phyloP scores from a whole-genome alignment of 345 rosid genomes.

The Gossypioides kirkii region DNA sequence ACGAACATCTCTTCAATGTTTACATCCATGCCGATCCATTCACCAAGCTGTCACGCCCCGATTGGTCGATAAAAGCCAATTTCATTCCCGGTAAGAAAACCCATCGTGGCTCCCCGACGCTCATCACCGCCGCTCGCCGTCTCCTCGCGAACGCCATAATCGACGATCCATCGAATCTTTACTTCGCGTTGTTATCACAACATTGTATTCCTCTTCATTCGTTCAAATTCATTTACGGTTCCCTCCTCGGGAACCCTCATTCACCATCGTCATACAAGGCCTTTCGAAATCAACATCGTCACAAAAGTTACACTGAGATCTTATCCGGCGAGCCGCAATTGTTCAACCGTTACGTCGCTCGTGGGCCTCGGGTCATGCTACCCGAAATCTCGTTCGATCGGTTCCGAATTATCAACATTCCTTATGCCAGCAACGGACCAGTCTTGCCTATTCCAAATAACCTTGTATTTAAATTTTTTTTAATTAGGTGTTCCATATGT shows the following conservation, averaged over 20 bases:
- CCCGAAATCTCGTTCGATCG: slow-evolving; percentile 56
- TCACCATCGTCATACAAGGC: slow-evolving; percentile 15
- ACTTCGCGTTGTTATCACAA: slow-evolving; percentile 78
- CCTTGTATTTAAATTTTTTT: too few relatives aligned
- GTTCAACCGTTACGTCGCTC: slow-evolving; percentile 51
- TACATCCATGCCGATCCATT: slow-evolving; percentile 80
- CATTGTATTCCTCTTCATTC: slow-evolving; percentile 86
- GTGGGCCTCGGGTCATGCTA: slow-evolving; percentile 55
- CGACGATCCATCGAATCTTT: slow-evolving; percentile 72
- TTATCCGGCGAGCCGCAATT: slow-evolving; percentile 56
- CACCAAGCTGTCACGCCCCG: slow-evolving; percentile 19
- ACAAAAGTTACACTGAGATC: slow-evolving; percentile 67
- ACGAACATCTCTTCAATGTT: slow-evolving; percentile 50
- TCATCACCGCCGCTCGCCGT: slow-evolving; percentile 72
- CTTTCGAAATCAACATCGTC: slow-evolving; percentile 30
- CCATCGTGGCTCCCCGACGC: slow-evolving; percentile 57
- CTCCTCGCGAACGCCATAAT: slow-evolving; percentile 68
- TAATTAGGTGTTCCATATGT: too few relatives aligned
- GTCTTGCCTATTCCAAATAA: too few relatives aligned
- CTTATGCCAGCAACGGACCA: too few relatives aligned
- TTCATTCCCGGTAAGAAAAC: slow-evolving; percentile 62
- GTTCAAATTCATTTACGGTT: slow-evolving; percentile 46
- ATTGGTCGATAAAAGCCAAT: slow-evolving; percentile 33
- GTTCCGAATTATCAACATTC: slow-evolving; percentile 27
- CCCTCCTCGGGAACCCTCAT: slow-evolving; percentile 41